Evolutionary conservation across 495 filamentous ascomycete genomes (phyloP).

Genomic region (Physcia stellaris): DNA sequence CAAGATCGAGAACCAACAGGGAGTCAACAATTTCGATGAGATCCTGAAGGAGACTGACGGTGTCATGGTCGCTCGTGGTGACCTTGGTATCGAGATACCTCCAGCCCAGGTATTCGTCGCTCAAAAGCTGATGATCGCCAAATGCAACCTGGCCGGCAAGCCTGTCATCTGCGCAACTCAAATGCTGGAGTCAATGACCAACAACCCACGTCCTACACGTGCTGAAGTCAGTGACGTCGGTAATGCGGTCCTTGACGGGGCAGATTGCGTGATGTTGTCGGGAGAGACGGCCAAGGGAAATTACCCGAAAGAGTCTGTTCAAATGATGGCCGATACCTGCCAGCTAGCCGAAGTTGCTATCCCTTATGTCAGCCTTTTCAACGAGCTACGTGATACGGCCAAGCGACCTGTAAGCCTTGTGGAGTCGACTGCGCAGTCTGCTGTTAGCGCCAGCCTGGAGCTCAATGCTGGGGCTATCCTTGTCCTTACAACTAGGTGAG

Average conservation of each 20-base stretch:
- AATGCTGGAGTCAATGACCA: slow-evolving; percentile 98
- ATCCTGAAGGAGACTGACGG: slow-evolving; percentile 93
- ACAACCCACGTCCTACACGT: slow-evolving; percentile 94
- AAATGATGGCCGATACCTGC: slow-evolving; percentile 96
- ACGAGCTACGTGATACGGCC: slow-evolving; percentile 76
- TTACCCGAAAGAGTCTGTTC: slow-evolving; percentile 85
- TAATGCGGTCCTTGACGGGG: slow-evolving; percentile 93
- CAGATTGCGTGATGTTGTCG: slow-evolving; percentile 98
- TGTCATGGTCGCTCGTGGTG: slow-evolving; percentile 99
- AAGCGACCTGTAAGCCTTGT: slow-evolving; percentile 69
- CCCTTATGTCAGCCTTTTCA: slow-evolving; percentile 90
- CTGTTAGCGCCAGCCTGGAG: slow-evolving; percentile 85
- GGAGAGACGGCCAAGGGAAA: slow-evolving; percentile 97
- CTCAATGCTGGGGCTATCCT: slow-evolving; percentile 92
- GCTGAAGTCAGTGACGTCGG: slow-evolving; percentile 97
- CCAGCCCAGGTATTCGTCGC: slow-evolving; percentile 97
- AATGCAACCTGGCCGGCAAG: slow-evolving; percentile 99
- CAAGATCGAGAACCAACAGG: slow-evolving; percentile 99
- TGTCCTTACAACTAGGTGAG: slow-evolving; percentile 77
- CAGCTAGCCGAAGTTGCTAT: slow-evolving; percentile 91
- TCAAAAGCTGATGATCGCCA: slow-evolving; percentile 99
- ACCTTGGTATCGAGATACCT: slow-evolving; percentile 96
- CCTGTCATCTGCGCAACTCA: slow-evolving; percentile 89
- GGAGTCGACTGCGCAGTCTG: slow-evolving; percentile 91
- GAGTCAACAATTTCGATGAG: slow-evolving; percentile 97